Evolutionary conservation across 2,329 filamentous ascomycete species (phyloP), one percentile per base, ranked within the genome.

Genomic region (Coniella lustricola): DNA sequence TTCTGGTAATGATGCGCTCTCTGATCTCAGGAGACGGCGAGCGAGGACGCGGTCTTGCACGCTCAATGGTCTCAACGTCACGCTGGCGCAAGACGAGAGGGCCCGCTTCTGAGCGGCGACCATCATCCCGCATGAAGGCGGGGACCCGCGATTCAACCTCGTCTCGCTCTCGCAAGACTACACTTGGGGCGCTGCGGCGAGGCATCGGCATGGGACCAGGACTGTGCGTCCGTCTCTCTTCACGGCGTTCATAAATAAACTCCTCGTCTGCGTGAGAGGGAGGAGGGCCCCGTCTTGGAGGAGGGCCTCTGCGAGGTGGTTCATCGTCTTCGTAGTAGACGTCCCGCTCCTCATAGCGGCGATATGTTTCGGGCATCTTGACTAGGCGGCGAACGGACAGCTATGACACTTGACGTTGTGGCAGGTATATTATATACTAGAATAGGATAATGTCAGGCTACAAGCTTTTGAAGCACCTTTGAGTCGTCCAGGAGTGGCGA

Each of bases 41-140:
- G 44, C 70, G 67, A 36, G 64, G 66, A 46, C 69, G 71, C 46
- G 69, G 68, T 44, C 75, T 67, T 33, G 64, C 62, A 36, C 67
- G 65, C 59, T 79, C 75, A 51, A 75, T 58, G 1, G 72, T 76
- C 64, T 80, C 77, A 44, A 79, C 67, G 48, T 80, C 75, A 39
- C 76, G 70, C 55, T 74, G 66, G 44, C 77, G 72, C 41, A 81
- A 67, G 16, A 81, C 76, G 57, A 81, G 62, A 33, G 71, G 68
- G 3, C 76, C 76, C 21, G 70, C 63, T 50, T 79, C 76, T 21
- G 62, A 50, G 13, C 71, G 71, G 48, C 74, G 68, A 22, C 55
- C 61, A 35, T 77, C 74, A 2, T 77, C 72, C 43, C 75, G 71
- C 50, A 80, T 61, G 57, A 79, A 79, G 45, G 69, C 65, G 3